Conservation (phyloP, 306 rosid species). For the Vigna reflexopilosa region DNA sequence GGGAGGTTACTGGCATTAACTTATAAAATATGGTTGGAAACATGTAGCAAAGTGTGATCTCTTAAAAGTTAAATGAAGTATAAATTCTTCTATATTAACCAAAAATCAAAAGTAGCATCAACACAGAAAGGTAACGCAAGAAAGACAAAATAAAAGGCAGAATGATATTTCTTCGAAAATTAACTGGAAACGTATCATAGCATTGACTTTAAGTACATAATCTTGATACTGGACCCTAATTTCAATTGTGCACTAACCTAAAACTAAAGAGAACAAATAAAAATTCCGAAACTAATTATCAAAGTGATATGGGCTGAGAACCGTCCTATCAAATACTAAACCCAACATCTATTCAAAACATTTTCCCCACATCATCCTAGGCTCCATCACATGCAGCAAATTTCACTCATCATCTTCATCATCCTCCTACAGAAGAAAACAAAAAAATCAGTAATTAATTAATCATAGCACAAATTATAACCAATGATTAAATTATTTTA, state of each 20-base stretch:
- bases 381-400: slow-evolving; percentile 8
- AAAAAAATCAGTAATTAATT: not conserved
- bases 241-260: slow-evolving; percentile 43
- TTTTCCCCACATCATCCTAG: slow-evolving; percentile 33
- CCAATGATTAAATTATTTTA: not conserved
- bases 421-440: slow-evolving; percentile 49
- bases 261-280: slow-evolving; percentile 24
- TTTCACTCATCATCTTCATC: slow-evolving; percentile 76
- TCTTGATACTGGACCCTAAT: slow-evolving; percentile 30
- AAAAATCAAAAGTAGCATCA: not conserved
- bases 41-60: too few species aligned
- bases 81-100: not conserved
- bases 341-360: slow-evolving; percentile 45
- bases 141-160: not conserved
- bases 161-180: not conserved
- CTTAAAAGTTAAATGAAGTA: not conserved
- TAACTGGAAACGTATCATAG: slow-evolving; percentile 32
- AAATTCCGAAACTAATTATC: slow-evolving; percentile 44
- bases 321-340: slow-evolving; percentile 33
- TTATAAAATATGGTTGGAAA: too few species aligned
- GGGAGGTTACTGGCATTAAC: too few species aligned
- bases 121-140: not conserved
- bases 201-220: slow-evolving; percentile 45
- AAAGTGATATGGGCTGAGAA: slow-evolving; percentile 39
- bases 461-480: not conserved